Evolutionary conservation across 176 grass and related monocot species (phyloP).

Genomic region (Otatea glauca): DNA sequence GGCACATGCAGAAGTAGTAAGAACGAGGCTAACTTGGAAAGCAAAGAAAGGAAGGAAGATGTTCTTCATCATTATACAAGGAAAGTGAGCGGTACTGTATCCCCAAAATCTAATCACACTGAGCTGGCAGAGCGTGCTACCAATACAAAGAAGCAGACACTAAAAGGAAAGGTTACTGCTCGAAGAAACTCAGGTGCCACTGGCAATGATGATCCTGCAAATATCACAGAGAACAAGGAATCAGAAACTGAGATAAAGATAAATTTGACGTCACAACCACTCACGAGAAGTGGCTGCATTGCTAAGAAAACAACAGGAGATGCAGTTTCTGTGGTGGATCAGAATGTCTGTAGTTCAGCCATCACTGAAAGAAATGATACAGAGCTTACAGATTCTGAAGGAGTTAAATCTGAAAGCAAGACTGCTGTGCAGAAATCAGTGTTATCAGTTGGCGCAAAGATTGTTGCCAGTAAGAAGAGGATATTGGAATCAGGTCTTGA

Average conservation of each 20-base stretch:
- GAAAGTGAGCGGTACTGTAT: slow-evolving; percentile 32
- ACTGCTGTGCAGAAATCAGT: slow-evolving; percentile 16
- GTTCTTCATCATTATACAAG: slow-evolving; percentile 50
- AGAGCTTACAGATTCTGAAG: slow-evolving; percentile 52
- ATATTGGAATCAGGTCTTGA: slow-evolving; percentile 43
- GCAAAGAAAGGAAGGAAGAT: slow-evolving; percentile 47
- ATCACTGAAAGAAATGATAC: slow-evolving; percentile 58
- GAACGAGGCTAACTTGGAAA: slow-evolving; percentile 28
- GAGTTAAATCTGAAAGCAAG: slow-evolving; percentile 59
- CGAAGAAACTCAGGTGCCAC: slow-evolving; percentile 24
- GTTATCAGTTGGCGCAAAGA: slow-evolving; percentile 52
- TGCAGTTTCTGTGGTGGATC: slow-evolving; percentile 38
- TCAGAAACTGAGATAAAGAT: slow-evolving; percentile 35
- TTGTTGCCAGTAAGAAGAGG: slow-evolving; percentile 56
- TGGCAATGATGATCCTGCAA: slow-evolving; percentile 15
- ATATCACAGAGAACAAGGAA: slow-evolving; percentile 20
- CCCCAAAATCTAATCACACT: slow-evolving; percentile 27
- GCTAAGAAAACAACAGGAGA: slow-evolving; percentile 44
- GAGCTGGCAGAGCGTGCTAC: slow-evolving; percentile 25
- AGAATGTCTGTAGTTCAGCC: slow-evolving; percentile 53
- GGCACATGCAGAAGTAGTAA: slow-evolving; percentile 31
- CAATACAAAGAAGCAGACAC: slow-evolving; percentile 35
- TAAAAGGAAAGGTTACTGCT: slow-evolving; percentile 34
- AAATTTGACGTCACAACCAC: slow-evolving; percentile 24
- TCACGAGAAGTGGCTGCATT: slow-evolving; percentile 19